These are phyloP conservation scores for Trichoderma aggressivum DNA, from an alignment of 2,329 filamentous ascomycete species.

Conservation along the genomic window DNA sequence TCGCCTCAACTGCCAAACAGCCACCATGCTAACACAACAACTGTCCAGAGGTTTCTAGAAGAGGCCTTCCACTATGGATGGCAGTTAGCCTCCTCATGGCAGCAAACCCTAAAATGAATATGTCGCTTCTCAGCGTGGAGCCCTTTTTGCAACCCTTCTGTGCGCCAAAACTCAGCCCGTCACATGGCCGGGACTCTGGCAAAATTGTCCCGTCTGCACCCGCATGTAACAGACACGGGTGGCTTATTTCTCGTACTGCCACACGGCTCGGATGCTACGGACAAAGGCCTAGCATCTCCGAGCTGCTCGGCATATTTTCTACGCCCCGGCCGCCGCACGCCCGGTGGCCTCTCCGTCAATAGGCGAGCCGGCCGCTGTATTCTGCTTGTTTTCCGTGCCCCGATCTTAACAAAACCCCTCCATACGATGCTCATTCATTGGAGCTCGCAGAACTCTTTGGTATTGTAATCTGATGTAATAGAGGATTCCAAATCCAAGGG, in stretches of 20 bases:
- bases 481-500: background rate
- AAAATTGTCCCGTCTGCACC: conserved; percentile 6
- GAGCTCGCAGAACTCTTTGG: background rate
- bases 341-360: background rate
- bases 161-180: background rate
- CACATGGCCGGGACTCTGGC: background rate
- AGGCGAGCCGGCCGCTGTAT: background rate
- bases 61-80: background rate
- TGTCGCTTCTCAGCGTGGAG: background rate
- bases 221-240: background rate
- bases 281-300: conserved; percentile 3
- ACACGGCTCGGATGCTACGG: conserved; percentile 8
- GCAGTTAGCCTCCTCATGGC: background rate
- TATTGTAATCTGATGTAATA: background rate
- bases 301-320: conserved; percentile 6
- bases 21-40: background rate
- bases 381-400: background rate
- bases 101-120: background rate
- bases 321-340: background rate
- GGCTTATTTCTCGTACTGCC: background rate
- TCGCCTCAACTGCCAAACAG: background rate
- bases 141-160: background rate
- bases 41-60: background rate
- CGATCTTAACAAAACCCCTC: background rate
- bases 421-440: background rate